phyloP scores from a whole-genome alignment of 176 grass and related monocot genomes.

The Avena insularis region DNA sequence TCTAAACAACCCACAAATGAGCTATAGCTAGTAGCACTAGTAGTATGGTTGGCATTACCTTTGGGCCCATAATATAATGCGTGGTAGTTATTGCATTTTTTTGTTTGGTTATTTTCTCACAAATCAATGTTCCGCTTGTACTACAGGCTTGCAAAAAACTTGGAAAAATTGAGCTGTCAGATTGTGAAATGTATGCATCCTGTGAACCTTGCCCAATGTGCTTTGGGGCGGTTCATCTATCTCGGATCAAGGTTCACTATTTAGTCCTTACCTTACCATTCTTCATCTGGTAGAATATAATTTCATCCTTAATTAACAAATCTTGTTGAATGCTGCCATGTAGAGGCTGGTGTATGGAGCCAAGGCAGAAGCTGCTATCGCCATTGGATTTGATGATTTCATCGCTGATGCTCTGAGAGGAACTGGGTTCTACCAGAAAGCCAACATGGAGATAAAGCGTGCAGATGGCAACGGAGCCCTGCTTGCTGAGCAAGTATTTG shows the following conservation, averaged over 20 bases:
- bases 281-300: constrained; percentile 14
- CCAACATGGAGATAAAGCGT: constrained; percentile 85
- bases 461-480: constrained; percentile 89
- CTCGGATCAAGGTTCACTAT: constrained; percentile 72
- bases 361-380: constrained; percentile 94
- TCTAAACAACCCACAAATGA: too few species aligned
- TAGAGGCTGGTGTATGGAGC: constrained; percentile 97
- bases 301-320: constrained; percentile 3
- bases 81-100: too few species aligned
- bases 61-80: too few species aligned
- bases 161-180: constrained; percentile 88
- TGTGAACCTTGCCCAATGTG: constrained; percentile 98
- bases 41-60: too few species aligned
- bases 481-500: constrained; percentile 92
- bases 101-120: too few species aligned
- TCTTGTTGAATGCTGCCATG: constrained; percentile 33
- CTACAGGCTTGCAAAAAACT: constrained; percentile 96
- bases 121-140: not conserved
- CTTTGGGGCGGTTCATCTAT: constrained; percentile 96
- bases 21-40: too few species aligned
- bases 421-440: constrained; percentile 88
- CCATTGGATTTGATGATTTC: constrained; percentile 97
- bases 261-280: constrained; percentile 30
- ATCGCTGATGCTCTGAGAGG: constrained; percentile 95
- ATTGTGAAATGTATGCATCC: constrained; percentile 95